Percentiles rank a stretch among this genome's conserved stretches.
Conservation (phyloP, 768 basidiomycete species). For the Boletus eberwhitei region DNA sequence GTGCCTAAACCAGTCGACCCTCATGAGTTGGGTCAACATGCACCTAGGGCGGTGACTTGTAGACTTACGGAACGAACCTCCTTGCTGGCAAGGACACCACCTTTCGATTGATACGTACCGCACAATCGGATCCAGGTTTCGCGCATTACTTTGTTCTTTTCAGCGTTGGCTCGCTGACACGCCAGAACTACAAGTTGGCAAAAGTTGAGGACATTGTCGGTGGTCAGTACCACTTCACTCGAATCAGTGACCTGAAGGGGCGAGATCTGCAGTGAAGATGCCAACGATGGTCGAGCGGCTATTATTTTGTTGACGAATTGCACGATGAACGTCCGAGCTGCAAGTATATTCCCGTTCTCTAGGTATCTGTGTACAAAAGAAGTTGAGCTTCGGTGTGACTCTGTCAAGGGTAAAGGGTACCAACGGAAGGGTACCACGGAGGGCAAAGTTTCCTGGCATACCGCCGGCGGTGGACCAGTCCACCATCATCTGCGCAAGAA, state of each 20-base stretch:
- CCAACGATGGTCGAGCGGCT: constrained; percentile 39
- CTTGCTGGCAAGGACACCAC: constrained; percentile 54
- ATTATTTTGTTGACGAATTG: constrained; percentile 68
- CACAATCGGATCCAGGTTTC: constrained; percentile 85
- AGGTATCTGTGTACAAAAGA: constrained; percentile 52
- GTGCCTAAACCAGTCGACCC: constrained; percentile 40
- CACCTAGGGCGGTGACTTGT: not conserved
- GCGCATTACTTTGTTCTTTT: constrained; percentile 69
- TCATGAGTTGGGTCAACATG: not conserved
- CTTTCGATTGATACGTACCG: constrained; percentile 76
- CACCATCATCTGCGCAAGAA: constrained; percentile 82
- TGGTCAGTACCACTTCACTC: constrained; percentile 73
- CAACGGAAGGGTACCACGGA: constrained; percentile 83
- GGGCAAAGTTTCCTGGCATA: constrained; percentile 69
- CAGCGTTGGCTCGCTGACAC: constrained; percentile 84
- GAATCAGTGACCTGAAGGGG: constrained; percentile 43
- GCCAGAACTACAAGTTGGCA: constrained; percentile 83
- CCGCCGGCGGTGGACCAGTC: constrained; percentile 66
- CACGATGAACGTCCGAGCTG: constrained; percentile 88
- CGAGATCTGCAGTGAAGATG: constrained; percentile 38
- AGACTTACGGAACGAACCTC: constrained; percentile 62
- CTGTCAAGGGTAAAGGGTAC: constrained; percentile 10
- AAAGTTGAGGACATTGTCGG: constrained; percentile 80
- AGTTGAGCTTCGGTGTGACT: constrained; percentile 1
- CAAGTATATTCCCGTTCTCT: constrained; percentile 86